phyloP scores from a whole-genome alignment of 1,284 basidiomycete genomes.

The Tetrapyrgos nigripes region DNA sequence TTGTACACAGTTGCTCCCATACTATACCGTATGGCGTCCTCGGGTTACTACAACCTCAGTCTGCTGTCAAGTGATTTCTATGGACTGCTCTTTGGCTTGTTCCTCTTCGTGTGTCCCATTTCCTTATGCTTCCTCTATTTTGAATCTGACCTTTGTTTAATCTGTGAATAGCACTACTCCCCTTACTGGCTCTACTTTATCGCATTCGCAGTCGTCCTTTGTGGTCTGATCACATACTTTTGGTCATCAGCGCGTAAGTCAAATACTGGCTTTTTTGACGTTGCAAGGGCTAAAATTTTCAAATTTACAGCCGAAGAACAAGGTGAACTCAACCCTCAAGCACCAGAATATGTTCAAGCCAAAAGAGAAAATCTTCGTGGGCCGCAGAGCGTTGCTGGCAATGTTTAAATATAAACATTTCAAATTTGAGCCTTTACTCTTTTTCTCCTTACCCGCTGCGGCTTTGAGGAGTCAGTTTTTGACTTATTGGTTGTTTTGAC shows the following conservation, averaged over 20 bases:
- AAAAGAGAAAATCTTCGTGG: slow-evolving; percentile 22
- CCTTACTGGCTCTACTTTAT: slow-evolving; percentile 88
- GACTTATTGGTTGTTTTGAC: no score
- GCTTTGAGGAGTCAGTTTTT: no score
- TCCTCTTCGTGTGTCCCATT: slow-evolving; percentile 61
- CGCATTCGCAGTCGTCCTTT: slow-evolving; percentile 70
- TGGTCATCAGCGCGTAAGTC: slow-evolving; percentile 80
- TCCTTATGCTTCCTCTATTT: slow-evolving; percentile 11
- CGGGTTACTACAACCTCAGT: slow-evolving; percentile 84
- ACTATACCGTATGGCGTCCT: slow-evolving; percentile 83
- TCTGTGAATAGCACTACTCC: slow-evolving; percentile 66
- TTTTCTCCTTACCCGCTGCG: no score
- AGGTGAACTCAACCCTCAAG: slow-evolving; percentile 65
- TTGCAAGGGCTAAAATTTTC: slow-evolving; percentile 6
- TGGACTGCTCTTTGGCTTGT: slow-evolving; percentile 80
- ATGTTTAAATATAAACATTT: slow-evolving; percentile 11
- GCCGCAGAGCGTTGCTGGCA: slow-evolving; percentile 14
- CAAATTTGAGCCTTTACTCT: no score
- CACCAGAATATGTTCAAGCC: slow-evolving; percentile 64
- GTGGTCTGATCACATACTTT: slow-evolving; percentile 83
- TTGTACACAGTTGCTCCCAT: slow-evolving; percentile 86
- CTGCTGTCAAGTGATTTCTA: slow-evolving; percentile 87
- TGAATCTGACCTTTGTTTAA: slow-evolving; percentile 8
- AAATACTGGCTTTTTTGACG: slow-evolving; percentile 4
- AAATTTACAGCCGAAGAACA: slow-evolving; percentile 71